These are phyloP conservation scores for Leonotis leonurus DNA, from an alignment of 257 asterid genomes.

Conservation along the genomic window DNA sequence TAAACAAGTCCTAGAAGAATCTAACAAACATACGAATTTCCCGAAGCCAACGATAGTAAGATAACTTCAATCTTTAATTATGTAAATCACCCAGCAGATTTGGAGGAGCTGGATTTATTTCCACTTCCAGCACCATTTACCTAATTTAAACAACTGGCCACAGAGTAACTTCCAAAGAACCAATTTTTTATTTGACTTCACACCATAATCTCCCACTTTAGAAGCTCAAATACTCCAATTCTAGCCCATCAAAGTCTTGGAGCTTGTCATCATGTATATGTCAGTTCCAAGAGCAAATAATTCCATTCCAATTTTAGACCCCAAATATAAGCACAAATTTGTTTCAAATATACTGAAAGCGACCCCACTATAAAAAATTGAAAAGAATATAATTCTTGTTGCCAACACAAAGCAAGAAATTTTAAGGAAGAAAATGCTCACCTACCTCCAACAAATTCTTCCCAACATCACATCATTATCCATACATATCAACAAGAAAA, in stretches of 20 bases:
- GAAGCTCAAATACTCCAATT: constrained; percentile 32
- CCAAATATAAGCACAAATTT: constrained; percentile 16
- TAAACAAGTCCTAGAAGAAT: neutral
- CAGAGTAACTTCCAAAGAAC: neutral
- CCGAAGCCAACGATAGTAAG: neutral
- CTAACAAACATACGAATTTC: neutral
- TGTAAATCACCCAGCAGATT: neutral
- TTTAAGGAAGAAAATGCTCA: constrained; percentile 11
- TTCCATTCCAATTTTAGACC: constrained; percentile 19
- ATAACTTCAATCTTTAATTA: neutral
- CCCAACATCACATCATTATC: constrained; percentile 29
- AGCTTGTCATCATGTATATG: constrained; percentile 18
- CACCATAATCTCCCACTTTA: constrained; percentile 12
- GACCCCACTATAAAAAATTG: constrained; percentile 37
- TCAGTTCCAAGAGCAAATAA: too few species aligned
- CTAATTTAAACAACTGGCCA: neutral
- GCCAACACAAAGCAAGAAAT: constrained; percentile 17
- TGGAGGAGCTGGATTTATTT: neutral
- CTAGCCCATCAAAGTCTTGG: constrained; percentile 29
- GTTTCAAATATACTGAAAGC: constrained; percentile 25
- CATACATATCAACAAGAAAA: constrained; percentile 8
- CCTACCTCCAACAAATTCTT: constrained; percentile 27
- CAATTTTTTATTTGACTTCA: neutral
- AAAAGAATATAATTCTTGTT: constrained; percentile 13
- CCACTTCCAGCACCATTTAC: constrained; percentile 8